Base-by-base conservation (phyloP, 2,329 filamentous ascomycete species). In the Calonectria montana region DNA sequence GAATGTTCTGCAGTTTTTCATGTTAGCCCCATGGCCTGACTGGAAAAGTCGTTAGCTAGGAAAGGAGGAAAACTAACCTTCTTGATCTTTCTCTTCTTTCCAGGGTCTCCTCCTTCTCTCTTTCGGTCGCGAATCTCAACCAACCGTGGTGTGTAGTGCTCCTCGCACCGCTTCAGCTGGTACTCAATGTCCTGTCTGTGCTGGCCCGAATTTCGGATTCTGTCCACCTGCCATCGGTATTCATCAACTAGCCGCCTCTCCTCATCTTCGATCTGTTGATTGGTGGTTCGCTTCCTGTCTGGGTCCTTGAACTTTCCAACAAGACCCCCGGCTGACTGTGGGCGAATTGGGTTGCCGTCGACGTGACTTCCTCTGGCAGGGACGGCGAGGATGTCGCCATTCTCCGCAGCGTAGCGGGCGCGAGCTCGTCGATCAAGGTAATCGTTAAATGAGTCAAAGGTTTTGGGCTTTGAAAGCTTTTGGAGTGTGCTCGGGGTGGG, bases 271-370 rank as follows among this genome's bases (percentile, higher is more conserved):
- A 59, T 39, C 21, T 23, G n/a, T 13, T 59, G 8, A 31, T 39
- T 39, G 31, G 25, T 35, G 13, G 53, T 35, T 10, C 53, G 31
- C 31, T 59, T 59, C 53, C 53, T 59, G 31, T 59, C 53, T 6
- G 53, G 53, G 53, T 59, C 53, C 31, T 59, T 59, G 53, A 59
- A 18, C 53, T 59, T 59, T 13, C 53, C 53, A 6, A 59, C 53
- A 8, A 57, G 1, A 3, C 53, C 53, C 2, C 53, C 31, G 12
- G 53, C 35, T 6, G 53, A 37, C 16, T 12, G 7, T 0, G 53
- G 53, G 4, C 53, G 53, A 7, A 9, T 16, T 13, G 53, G 35
- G 35, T 37, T 37, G 5, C 31, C 53, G n/a, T 59, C 31, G n/a
- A 21, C 21, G n/a, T 21, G 53, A 12, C 31, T 23, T 6, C 53